Base-by-base conservation (phyloP, 352 stramenopile genomes). In the Globisporangium cystogenes region DNA sequence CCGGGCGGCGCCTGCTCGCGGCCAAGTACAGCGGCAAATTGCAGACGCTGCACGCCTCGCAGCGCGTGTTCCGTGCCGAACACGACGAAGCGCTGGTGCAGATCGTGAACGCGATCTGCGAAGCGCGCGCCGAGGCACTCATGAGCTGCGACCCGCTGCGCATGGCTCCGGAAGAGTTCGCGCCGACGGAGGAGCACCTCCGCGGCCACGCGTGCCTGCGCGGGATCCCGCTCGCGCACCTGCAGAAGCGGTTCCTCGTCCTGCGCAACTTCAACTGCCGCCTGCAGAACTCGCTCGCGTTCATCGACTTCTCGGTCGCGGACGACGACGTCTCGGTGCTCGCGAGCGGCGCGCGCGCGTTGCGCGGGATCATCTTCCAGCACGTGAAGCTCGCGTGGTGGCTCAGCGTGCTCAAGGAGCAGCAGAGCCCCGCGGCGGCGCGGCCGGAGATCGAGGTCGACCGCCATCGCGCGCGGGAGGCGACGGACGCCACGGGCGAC, bases 311-410 rank as follows among this genome's bases (percentile, higher is more conserved):
- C 29, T 87, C 82, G 7, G 68, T 82, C 4, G 47, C 33, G 10
- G 39, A 58, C n/a, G 74, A 90, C 16, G 64, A 80, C 0, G 65
- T 64, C 4, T 93, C 82, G 4, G 41, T 91, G 41, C 60, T 95
- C 4, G 82, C 78, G 1, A 68, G 72, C 24, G 84, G 80, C 1
- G 59, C 68, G n/a, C 72, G 80, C 8, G 48, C 48, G 24, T 65
- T 95, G 44, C 82, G 84, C 0, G 83, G 85, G 1, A 53, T 87
- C 6, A 71, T 95, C 11, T 95, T 95, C 56, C 85, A 95, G 62
- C 76, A 90, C 27, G 83, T 95, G 26, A 95, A 95, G 51, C 75
- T 95, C 39, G 79, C 81, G 31, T 95, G 83, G 85, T 95, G 85
- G 83, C 73, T 93, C 10, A 89, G 82, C 10, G 74, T 95, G 36